Percentiles rank a stretch among this genome's conserved stretches.
Conservation (phyloP, 2,329 filamentous ascomycete species). For the Thyridium curvatum region DNA sequence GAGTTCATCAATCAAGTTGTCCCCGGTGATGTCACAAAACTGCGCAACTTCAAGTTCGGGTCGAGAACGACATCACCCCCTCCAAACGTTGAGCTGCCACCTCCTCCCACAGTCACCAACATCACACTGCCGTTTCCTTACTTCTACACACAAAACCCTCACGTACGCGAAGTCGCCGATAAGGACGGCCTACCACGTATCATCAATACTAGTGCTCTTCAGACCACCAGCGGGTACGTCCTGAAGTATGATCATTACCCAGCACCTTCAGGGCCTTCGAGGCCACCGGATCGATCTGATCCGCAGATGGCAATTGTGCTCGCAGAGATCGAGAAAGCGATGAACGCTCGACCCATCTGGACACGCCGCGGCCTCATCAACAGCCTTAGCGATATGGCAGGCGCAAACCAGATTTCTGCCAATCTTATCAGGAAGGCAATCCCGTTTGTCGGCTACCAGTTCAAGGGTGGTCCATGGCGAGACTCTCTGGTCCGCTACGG, state of each 20-base stretch:
- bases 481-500: slow-evolving; percentile 83
- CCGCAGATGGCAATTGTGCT: slow-evolving; percentile 59
- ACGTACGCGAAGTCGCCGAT: slow-evolving; percentile 58
- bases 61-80: slow-evolving; percentile 49
- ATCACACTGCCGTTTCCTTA: slow-evolving; percentile 70
- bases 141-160: slow-evolving; percentile 81
- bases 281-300: slow-evolving; percentile 53
- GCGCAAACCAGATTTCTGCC: slow-evolving; percentile 26
- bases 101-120: slow-evolving; percentile 72
- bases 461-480: slow-evolving; percentile 86
- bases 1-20: slow-evolving; percentile 67
- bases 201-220: slow-evolving; percentile 50
- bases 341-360: slow-evolving; percentile 75
- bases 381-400: slow-evolving; percentile 46
- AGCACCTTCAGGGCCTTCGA: slow-evolving; percentile 53
- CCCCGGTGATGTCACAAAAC: slow-evolving; percentile 53
- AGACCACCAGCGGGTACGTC: slow-evolving; percentile 54
- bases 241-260: slow-evolving; percentile 56
- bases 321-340: slow-evolving; percentile 53
- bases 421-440: slow-evolving; percentile 66
- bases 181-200: slow-evolving; percentile 43
- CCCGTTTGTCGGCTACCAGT: slow-evolving; percentile 85
- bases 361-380: slow-evolving; percentile 80
- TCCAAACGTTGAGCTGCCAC: slow-evolving; percentile 64
- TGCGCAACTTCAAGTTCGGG: slow-evolving; percentile 60